A percentile compares a stretch with the other conserved stretches of the same genome.
Conservation (phyloP, 306 rosid species). For the Sicyos edulis region DNA sequence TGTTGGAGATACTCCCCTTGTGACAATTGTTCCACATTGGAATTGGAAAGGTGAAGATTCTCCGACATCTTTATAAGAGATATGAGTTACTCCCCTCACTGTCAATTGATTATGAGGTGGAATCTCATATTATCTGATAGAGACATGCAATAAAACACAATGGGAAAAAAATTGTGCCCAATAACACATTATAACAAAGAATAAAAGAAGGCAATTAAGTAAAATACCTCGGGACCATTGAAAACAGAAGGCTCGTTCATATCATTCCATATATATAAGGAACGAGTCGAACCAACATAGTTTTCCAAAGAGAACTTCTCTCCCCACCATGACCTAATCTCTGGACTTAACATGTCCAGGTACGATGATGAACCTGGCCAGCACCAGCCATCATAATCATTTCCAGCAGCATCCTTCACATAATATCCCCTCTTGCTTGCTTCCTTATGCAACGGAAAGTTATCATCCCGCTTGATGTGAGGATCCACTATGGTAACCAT, state of each 20-base stretch:
- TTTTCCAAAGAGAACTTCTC: conserved; percentile 57
- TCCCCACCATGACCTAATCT: conserved; percentile 89
- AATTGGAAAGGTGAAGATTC: too few relatives aligned
- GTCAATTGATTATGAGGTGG: too few relatives aligned
- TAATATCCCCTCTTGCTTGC: conserved; percentile 72
- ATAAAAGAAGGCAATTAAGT: conserved; percentile 15
- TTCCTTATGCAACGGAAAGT: conserved; percentile 64
- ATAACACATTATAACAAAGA: conserved; percentile 15
- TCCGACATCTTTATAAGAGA: too few relatives aligned
- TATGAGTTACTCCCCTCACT: too few relatives aligned
- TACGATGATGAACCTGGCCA: conserved; percentile 98
- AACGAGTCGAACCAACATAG: conserved; percentile 89
- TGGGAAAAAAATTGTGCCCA: background rate
- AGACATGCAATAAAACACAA: background rate
- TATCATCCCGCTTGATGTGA: conserved; percentile 81
- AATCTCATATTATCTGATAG: too few relatives aligned
- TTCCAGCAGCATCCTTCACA: conserved; percentile 83
- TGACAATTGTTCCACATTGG: too few relatives aligned
- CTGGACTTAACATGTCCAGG: conserved; percentile 61
- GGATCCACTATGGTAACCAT: conserved; percentile 97
- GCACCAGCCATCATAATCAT: conserved; percentile 94
- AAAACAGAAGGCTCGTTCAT: conserved; percentile 99
- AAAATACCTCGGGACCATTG: conserved; percentile 93
- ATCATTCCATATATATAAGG: conserved; percentile 92
- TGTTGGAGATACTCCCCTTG: too few relatives aligned